A percentile compares a stretch with the other conserved stretches of the same genome.
Conservation (phyloP, 164 flowering plant genomes). For the Nymphaea thermarum region DNA sequence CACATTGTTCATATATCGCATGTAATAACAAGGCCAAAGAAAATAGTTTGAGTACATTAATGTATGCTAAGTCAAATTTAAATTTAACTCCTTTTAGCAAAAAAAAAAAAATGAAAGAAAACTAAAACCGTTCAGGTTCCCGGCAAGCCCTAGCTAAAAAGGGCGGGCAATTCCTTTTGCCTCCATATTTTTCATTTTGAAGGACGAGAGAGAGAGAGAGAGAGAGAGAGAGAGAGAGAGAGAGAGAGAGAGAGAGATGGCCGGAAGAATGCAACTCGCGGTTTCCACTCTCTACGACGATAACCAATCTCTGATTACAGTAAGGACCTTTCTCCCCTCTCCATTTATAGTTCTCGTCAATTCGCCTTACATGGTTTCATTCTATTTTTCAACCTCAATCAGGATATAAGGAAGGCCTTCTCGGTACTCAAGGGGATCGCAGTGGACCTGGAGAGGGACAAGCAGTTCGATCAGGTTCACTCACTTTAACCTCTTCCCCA, state of each 20-base stretch:
- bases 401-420: constrained; percentile 56
- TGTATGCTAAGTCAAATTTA: too few relatives aligned
- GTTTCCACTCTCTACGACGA: constrained; percentile 29
- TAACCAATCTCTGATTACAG: constrained; percentile 37
- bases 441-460: constrained; percentile 59
- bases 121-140: too few relatives aligned
- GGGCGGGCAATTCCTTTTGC: background rate
- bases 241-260: background rate
- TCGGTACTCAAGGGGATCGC: constrained; percentile 44
- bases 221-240: background rate
- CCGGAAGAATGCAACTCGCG: constrained; percentile 25
- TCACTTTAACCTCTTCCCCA: background rate
- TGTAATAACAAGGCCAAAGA: too few relatives aligned
- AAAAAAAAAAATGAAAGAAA: too few relatives aligned
- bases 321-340: constrained; percentile 13
- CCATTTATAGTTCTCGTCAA: background rate
- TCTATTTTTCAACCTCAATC: constrained; percentile 6
- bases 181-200: too few relatives aligned
- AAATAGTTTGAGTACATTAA: too few relatives aligned
- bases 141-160: too few relatives aligned
- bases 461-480: constrained; percentile 17
- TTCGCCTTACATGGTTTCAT: background rate
- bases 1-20: too few relatives aligned
- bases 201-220: background rate
- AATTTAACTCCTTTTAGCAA: too few relatives aligned